Percentiles rank a stretch among this genome's conserved stretches.
Evolutionary conservation across 1,284 basidiomycete genomes (phyloP).

Genomic region (Phaffia rhodozyma): DNA sequence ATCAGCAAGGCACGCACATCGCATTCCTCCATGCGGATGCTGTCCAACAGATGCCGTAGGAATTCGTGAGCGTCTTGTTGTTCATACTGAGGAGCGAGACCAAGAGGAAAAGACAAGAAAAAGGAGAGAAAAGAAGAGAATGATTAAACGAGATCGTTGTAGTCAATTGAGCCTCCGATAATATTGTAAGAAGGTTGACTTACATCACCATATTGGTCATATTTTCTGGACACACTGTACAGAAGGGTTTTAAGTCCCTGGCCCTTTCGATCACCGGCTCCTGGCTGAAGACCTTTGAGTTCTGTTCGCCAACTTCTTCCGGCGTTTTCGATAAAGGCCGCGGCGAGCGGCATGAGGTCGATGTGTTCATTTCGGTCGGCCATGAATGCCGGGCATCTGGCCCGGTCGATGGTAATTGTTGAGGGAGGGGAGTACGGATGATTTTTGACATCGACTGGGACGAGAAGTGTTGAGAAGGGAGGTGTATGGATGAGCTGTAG

Average conservation of each 20-base stretch:
- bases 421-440: slow-evolving; percentile 1
- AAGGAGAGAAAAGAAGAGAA: slow-evolving; percentile 19
- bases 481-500: slow-evolving; percentile 17
- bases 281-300: slow-evolving; percentile 17
- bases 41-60: slow-evolving; percentile 73
- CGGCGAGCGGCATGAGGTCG: slow-evolving; percentile 17
- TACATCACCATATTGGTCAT: slow-evolving; percentile 78
- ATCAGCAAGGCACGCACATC: slow-evolving; percentile 49
- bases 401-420: slow-evolving; percentile 7
- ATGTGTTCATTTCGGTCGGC: slow-evolving; percentile 14
- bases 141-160: no score
- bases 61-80: slow-evolving; percentile 96
- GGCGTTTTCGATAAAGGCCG: slow-evolving; percentile 11
- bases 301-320: slow-evolving; percentile 18
- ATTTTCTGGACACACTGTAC: slow-evolving; percentile 60
- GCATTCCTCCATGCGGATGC: slow-evolving; percentile 88
- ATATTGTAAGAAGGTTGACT: slow-evolving; percentile 17
- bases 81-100: background rate
- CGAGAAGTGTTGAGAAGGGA: slow-evolving; percentile 9
- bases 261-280: slow-evolving; percentile 1
- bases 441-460: slow-evolving; percentile 1
- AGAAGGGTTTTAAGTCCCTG: slow-evolving; percentile 41
- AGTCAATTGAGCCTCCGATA: background rate
- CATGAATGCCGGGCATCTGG: slow-evolving; percentile 16
- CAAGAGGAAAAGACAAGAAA: background rate